phyloP scores from a whole-genome alignment of 2,329 filamentous ascomycete species.

The Hirsutella thompsonii region DNA sequence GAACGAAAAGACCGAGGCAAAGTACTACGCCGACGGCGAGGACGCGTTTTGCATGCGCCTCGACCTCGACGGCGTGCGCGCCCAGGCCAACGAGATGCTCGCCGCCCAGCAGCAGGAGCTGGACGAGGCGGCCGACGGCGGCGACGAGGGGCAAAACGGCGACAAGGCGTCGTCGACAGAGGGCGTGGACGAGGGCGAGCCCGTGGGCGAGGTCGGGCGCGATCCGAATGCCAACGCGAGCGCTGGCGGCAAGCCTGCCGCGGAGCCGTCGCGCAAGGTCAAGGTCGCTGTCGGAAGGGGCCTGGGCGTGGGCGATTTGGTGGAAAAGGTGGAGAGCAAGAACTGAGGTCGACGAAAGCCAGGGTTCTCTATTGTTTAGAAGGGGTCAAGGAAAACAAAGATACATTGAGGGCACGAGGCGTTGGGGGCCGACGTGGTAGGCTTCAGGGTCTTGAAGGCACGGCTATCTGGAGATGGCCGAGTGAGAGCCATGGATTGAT shows the following conservation, averaged over 20 bases:
- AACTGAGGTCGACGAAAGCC: conserved; percentile 7
- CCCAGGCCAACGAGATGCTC: conserved; percentile 29
- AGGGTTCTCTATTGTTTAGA: no score
- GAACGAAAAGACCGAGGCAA: conserved; percentile 72
- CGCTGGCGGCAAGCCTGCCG: not conserved
- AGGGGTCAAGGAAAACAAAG: no score
- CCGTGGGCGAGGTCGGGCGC: conserved; percentile 53
- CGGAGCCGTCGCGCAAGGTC: conserved; percentile 45
- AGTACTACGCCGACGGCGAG: conserved; percentile 96
- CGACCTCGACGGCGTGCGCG: conserved; percentile 54
- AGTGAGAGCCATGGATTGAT: no score
- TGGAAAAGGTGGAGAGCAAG: conserved; percentile 54
- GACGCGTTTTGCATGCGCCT: conserved; percentile 92
- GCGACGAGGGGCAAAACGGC: conserved; percentile 20
- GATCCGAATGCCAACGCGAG: conserved; percentile 17
- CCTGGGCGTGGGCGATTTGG: conserved; percentile 65
- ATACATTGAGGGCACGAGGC: no score
- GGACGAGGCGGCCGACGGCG: conserved; percentile 10
- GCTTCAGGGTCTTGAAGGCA: no score
- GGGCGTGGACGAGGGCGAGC: conserved; percentile 50
- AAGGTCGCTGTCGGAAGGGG: conserved; percentile 76
- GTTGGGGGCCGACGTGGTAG: no score
- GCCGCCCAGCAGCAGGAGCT: conserved; percentile 28
- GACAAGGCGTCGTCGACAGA: not conserved
- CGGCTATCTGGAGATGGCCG: no score